These are phyloP conservation scores for Raddia distichophylla DNA, from an alignment of 176 grass and related monocot genomes.

Conservation along the genomic window DNA sequence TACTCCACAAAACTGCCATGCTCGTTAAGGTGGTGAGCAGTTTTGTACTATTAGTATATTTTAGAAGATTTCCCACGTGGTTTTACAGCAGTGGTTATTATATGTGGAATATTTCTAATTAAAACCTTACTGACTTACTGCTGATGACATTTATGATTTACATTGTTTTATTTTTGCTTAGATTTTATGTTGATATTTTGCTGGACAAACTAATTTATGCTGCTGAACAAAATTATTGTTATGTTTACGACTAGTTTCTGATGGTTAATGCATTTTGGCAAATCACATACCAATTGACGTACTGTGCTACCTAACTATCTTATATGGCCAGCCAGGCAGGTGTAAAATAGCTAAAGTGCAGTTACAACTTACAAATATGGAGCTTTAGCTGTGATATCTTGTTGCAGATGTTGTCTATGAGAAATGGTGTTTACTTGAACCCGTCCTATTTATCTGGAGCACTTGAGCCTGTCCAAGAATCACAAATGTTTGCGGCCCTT, in stretches of 20 bases:
- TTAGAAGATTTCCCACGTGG: not conserved
- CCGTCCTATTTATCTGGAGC: constrained; percentile 71
- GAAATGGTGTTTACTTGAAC: constrained; percentile 87
- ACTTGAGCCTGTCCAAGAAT: constrained; percentile 71
- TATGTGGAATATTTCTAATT: not conserved
- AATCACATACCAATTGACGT: not conserved
- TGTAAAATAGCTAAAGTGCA: not conserved
- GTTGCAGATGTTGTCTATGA: constrained; percentile 87
- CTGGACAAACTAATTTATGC: not conserved
- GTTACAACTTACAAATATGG: not conserved
- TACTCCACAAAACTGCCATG: not conserved
- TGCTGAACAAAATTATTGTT: constrained; percentile 8
- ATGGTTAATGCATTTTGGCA: not conserved
- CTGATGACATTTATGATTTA: not conserved
- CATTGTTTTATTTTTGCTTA: not conserved
- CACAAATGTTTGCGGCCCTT: constrained; percentile 74
- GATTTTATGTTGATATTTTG: not conserved
- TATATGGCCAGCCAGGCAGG: not conserved
- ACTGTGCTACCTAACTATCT: constrained; percentile 22
- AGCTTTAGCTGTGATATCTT: not conserved
- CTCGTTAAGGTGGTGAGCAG: not conserved
- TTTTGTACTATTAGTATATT: not conserved
- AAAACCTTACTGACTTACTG: not conserved
- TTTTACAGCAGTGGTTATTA: not conserved
- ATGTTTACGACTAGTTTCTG: not conserved